These are phyloP conservation scores for Tricholoma saponaceum DNA, from an alignment of 768 basidiomycete species.

Conservation along the genomic window DNA sequence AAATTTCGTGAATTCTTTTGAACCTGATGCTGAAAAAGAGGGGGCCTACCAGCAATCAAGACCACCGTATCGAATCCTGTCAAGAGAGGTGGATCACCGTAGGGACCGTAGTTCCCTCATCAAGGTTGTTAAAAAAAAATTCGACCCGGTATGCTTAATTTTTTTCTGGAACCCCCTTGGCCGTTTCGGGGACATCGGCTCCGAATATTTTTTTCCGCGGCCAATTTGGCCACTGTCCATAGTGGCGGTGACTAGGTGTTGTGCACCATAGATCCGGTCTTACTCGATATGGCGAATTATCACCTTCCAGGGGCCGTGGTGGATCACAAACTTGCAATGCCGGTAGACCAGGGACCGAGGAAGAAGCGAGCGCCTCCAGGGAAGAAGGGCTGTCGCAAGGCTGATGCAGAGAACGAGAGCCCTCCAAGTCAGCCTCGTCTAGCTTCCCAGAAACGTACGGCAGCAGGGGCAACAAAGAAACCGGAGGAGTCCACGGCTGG, in stretches of 20 bases:
- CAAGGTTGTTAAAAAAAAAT: too few relatives aligned
- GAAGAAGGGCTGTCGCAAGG: background rate
- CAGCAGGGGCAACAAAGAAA: too few relatives aligned
- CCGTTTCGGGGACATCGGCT: too few relatives aligned
- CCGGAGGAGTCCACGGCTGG: too few relatives aligned
- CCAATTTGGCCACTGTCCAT: too few relatives aligned
- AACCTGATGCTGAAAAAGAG: background rate
- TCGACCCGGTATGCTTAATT: too few relatives aligned
- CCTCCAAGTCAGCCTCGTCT: background rate
- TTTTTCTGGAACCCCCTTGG: too few relatives aligned
- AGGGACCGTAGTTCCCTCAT: too few relatives aligned
- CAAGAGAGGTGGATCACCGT: conserved; percentile 41
- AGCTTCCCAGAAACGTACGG: background rate
- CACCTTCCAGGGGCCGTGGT: background rate
- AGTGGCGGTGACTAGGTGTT: too few relatives aligned
- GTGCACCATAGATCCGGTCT: background rate
- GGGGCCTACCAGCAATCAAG: conserved; percentile 39
- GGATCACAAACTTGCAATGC: background rate
- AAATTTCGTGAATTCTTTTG: background rate
- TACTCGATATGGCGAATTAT: background rate
- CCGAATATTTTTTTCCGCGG: too few relatives aligned
- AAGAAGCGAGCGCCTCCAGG: background rate
- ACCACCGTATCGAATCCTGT: conserved; percentile 40
- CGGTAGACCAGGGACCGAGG: background rate
- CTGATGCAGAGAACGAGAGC: background rate